Conservation (phyloP, 179 eudicot species). For the Pouteria campechiana region DNA sequence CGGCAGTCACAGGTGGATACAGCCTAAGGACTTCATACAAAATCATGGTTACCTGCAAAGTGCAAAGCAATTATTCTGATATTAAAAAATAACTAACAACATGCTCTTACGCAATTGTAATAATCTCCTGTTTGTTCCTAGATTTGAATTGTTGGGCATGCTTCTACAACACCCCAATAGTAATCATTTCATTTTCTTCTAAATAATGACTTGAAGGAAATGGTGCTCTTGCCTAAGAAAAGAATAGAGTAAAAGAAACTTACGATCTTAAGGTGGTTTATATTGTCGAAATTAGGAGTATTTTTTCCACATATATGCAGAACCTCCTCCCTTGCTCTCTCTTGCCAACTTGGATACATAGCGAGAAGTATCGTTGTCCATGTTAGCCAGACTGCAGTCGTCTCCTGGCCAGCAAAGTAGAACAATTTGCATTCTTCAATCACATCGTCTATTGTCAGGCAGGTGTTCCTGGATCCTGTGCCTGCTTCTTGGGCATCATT, state of each 20-base stretch:
- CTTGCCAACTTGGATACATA: conserved; percentile 28
- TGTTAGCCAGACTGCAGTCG: conserved; percentile 25
- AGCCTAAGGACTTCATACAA: conserved; percentile 38
- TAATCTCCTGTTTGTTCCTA: too few species aligned
- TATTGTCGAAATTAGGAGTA: conserved; percentile 13
- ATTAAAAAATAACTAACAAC: too few species aligned
- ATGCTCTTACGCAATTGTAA: too few species aligned
- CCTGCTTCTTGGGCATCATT: conserved; percentile 8
- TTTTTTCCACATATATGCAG: conserved; percentile 8
- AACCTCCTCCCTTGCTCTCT: conserved; percentile 22
- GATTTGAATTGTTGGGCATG: too few species aligned
- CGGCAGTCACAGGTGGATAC: conserved; percentile 45
- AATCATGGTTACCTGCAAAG: conserved; percentile 37
- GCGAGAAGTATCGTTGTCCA: conserved; percentile 29
- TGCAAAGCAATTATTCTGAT: too few species aligned
- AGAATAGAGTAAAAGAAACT: too few species aligned
- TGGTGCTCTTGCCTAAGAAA: too few species aligned
- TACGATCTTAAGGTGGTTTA: conserved; percentile 20
- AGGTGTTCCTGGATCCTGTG: too few species aligned
- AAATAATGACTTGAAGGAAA: too few species aligned
- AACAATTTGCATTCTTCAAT: conserved; percentile 32
- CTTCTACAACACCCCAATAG: too few species aligned
- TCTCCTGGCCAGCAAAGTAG: conserved; percentile 33
- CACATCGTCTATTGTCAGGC: conserved; percentile 18
- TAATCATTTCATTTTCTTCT: too few species aligned